Evolutionary conservation across 768 basidiomycete genomes (phyloP).

Genomic region (Rubroboletus satanas): DNA sequence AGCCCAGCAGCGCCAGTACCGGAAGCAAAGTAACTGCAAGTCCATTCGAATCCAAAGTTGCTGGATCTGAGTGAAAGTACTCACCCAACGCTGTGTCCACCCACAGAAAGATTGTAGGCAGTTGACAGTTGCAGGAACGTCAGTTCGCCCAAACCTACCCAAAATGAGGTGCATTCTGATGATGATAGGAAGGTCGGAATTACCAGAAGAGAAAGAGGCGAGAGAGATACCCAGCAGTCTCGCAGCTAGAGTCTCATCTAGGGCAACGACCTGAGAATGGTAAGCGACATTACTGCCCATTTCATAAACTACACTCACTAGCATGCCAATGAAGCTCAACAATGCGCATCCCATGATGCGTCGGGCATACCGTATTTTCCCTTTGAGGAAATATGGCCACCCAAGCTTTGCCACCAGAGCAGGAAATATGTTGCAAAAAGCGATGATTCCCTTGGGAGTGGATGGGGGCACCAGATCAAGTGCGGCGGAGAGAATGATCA

Average conservation of each 20-base stretch:
- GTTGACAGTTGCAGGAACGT: slow-evolving; percentile 94
- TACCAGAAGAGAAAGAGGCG: slow-evolving; percentile 86
- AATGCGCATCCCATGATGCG: slow-evolving; percentile 72
- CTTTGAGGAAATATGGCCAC: slow-evolving; percentile 90
- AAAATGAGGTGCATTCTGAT: slow-evolving; percentile 3
- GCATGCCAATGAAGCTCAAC: slow-evolving; percentile 79
- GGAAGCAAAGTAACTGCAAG: slow-evolving; percentile 76
- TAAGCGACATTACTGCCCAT: not conserved
- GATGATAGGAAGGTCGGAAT: not conserved
- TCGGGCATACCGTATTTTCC: slow-evolving; percentile 74
- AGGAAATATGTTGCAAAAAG: slow-evolving; percentile 93
- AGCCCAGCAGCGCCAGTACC: slow-evolving; percentile 95
- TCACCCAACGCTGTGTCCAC: slow-evolving; percentile 79
- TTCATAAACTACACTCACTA: slow-evolving; percentile 49
- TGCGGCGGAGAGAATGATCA: slow-evolving; percentile 94
- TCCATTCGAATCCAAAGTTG: not conserved
- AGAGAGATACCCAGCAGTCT: slow-evolving; percentile 77
- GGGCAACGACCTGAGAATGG: slow-evolving; percentile 65
- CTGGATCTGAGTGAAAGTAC: slow-evolving; percentile 9
- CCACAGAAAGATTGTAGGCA: slow-evolving; percentile 67
- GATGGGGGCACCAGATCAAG: slow-evolving; percentile 88
- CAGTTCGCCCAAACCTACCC: slow-evolving; percentile 82
- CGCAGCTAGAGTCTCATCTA: slow-evolving; percentile 59
- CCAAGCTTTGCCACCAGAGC: slow-evolving; percentile 82
- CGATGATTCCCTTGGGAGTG: slow-evolving; percentile 92